phyloP scores from a whole-genome alignment of 441 rosid genomes.

The Syzygium syzygioides region DNA sequence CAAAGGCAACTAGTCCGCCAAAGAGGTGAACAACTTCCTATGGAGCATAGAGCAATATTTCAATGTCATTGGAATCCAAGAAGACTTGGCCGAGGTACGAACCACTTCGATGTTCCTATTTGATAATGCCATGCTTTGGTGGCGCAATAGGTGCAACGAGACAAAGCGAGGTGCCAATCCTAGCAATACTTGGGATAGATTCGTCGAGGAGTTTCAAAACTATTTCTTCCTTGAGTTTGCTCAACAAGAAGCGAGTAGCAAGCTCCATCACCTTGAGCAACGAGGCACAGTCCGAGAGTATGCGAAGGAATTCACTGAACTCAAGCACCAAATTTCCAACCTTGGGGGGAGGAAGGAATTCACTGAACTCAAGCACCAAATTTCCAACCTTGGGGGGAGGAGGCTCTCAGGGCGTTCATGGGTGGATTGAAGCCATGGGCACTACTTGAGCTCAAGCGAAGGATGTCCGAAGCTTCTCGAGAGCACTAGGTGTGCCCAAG shows the following conservation, averaged over 20 bases:
- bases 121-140: background rate
- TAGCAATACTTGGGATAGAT: too few species aligned
- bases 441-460: background rate
- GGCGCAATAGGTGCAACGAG: too few species aligned
- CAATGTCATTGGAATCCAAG: background rate
- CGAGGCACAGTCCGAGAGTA: background rate
- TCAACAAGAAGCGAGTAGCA: too few species aligned
- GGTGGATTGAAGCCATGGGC: background rate
- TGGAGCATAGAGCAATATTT: background rate
- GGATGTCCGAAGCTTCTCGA: too few species aligned
- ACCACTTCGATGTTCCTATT: background rate
- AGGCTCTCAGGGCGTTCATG: background rate
- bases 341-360: background rate
- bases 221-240: too few species aligned
- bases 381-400: background rate
- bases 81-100: background rate
- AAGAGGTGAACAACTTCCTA: background rate
- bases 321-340: background rate
- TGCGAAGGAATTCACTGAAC: background rate
- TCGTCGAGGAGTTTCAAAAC: too few species aligned
- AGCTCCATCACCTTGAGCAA: too few species aligned
- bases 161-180: too few species aligned
- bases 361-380: background rate
- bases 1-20: background rate
- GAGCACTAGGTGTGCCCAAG: too few species aligned